A percentile compares a stretch with the other conserved stretches of the same genome.
Evolutionary conservation across 2,329 filamentous ascomycete genomes (phyloP).

Genomic region (Cladosporium halotolerans): DNA sequence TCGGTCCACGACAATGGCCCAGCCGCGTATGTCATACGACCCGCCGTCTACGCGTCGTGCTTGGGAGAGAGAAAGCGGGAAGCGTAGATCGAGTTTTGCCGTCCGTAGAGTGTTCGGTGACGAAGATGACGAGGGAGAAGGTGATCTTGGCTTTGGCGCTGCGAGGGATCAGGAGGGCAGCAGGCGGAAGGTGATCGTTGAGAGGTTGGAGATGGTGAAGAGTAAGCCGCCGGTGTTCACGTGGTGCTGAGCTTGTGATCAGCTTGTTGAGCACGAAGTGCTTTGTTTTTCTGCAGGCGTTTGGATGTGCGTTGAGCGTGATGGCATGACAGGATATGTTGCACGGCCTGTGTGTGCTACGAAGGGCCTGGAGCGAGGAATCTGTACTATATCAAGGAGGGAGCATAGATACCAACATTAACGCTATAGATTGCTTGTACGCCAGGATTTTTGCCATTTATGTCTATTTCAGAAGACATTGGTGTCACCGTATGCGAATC

Average conservation of each 20-base stretch:
- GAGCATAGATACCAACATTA: slow-evolving; percentile 7
- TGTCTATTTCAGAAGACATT: too few relatives aligned
- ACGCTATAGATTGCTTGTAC: background rate
- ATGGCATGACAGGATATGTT: background rate
- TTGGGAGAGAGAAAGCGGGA: background rate
- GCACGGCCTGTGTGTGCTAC: background rate
- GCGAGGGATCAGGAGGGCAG: slow-evolving; percentile 91
- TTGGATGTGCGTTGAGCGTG: background rate
- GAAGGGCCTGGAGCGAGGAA: too few relatives aligned
- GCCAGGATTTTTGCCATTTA: background rate
- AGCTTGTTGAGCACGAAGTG: too few relatives aligned
- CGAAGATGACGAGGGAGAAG: slow-evolving; percentile 67
- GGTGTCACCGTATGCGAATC: too few relatives aligned
- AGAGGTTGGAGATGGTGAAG: slow-evolving; percentile 92
- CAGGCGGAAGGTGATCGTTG: slow-evolving; percentile 90
- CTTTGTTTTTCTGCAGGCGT: too few relatives aligned
- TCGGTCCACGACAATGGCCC: background rate
- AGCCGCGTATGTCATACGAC: slow-evolving; percentile 8
- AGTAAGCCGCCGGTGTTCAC: slow-evolving; percentile 92
- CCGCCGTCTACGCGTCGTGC: background rate
- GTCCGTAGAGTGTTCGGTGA: slow-evolving; percentile 8
- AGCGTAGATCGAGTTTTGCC: slow-evolving; percentile 5
- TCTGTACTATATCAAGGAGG: background rate
- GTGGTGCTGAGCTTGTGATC: slow-evolving; percentile 62
- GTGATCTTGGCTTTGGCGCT: slow-evolving; percentile 88